phyloP scores from a whole-genome alignment of 2,329 filamentous ascomycete species.

The Scolecobasidium constrictum region DNA sequence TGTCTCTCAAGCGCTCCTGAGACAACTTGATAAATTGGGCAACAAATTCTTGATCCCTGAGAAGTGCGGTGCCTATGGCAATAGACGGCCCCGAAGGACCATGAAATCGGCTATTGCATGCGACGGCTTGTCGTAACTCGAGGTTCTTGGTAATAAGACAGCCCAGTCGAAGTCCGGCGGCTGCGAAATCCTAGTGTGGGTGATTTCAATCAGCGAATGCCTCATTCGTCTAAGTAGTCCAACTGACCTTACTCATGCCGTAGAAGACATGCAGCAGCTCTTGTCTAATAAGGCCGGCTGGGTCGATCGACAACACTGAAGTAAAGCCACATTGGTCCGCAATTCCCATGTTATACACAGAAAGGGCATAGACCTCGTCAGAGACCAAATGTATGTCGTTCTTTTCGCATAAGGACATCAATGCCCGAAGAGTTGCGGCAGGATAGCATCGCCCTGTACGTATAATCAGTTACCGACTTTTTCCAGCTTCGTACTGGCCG shows the following conservation, averaged over 20 bases:
- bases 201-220: no score
- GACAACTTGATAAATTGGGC: conserved; percentile 15
- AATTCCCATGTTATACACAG: conserved; percentile 9
- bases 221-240: no score
- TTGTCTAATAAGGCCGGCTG: conserved; percentile 11
- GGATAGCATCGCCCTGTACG: no score
- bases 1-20: conserved; percentile 14
- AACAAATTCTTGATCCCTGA: conserved; percentile 20
- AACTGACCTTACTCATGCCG: conserved; percentile 15
- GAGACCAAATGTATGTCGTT: conserved; percentile 22
- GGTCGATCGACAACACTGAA: conserved; percentile 17
- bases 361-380: conserved; percentile 28
- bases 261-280: conserved; percentile 21
- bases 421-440: conserved; percentile 13
- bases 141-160: conserved; percentile 17
- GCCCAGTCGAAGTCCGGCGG: conserved; percentile 22
- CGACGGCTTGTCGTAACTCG: conserved; percentile 17
- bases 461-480: no score
- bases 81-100: conserved; percentile 20
- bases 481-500: no score
- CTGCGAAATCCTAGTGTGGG: conserved; percentile 20
- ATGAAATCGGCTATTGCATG: conserved; percentile 16
- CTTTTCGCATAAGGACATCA: conserved; percentile 20
- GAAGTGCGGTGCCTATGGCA: conserved; percentile 20
- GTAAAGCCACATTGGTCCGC: no score